Evolutionary conservation across 2,329 filamentous ascomycete genomes (phyloP).

Genomic region (Acrodontium crateriforme): DNA sequence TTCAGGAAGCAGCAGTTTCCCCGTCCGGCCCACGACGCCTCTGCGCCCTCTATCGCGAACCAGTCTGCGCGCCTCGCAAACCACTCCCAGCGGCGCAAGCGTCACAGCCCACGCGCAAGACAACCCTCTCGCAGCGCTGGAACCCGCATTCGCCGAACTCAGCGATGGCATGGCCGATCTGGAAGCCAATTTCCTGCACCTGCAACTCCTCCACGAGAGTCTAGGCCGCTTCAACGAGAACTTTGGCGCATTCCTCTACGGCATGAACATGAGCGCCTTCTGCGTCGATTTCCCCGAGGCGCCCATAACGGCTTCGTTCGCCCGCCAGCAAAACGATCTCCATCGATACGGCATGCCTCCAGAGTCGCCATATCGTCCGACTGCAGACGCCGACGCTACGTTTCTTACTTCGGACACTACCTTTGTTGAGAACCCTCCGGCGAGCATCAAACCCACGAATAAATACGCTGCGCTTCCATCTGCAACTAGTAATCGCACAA

Average conservation of each 20-base stretch:
- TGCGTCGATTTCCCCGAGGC: slow-evolving; percentile 96
- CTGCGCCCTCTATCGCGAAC: slow-evolving; percentile 80
- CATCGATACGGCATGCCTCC: no score
- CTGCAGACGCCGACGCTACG: slow-evolving; percentile 54
- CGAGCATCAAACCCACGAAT: slow-evolving; percentile 34
- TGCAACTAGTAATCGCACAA: slow-evolving; percentile 4
- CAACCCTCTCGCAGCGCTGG: slow-evolving; percentile 66
- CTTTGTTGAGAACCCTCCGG: slow-evolving; percentile 67
- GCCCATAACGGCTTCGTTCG: slow-evolving; percentile 72
- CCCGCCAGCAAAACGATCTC: slow-evolving; percentile 40
- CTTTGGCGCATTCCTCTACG: slow-evolving; percentile 90
- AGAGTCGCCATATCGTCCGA: slow-evolving; percentile 11
- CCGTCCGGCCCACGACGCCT: slow-evolving; percentile 77
- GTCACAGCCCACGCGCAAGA: slow-evolving; percentile 32
- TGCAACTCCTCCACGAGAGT: slow-evolving; percentile 94
- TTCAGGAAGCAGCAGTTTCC: slow-evolving; percentile 26
- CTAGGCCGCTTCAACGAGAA: slow-evolving; percentile 86
- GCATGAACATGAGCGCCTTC: slow-evolving; percentile 97
- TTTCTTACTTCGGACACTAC: slow-evolving; percentile 89
- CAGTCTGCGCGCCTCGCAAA: slow-evolving; percentile 61
- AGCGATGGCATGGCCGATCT: slow-evolving; percentile 89
- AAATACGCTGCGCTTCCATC: slow-evolving; percentile 12
- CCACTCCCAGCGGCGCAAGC: slow-evolving; percentile 28
- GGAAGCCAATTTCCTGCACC: slow-evolving; percentile 93
- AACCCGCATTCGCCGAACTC: slow-evolving; percentile 84